These are phyloP conservation scores for Aeschynomene evenia DNA, from an alignment of 306 rosid species.

Conservation along the genomic window DNA sequence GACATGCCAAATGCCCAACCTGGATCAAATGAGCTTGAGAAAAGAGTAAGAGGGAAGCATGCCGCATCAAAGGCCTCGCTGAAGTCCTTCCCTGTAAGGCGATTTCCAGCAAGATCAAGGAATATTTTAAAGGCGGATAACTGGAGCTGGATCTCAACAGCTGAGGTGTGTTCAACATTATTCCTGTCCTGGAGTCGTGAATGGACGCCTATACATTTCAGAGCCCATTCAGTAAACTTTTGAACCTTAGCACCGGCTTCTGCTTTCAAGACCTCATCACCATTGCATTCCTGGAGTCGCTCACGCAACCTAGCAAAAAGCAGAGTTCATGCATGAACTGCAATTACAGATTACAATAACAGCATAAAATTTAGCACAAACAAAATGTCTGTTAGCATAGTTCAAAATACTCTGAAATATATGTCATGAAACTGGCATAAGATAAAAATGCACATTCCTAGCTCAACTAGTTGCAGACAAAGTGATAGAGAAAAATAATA, in stretches of 20 bases:
- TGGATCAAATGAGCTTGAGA: slow-evolving; percentile 79
- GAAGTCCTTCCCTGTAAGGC: slow-evolving; percentile 86
- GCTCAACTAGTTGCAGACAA: not conserved
- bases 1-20: slow-evolving; percentile 85
- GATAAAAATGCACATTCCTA: slow-evolving; percentile 1
- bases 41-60: slow-evolving; percentile 88
- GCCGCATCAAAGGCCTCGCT: slow-evolving; percentile 95
- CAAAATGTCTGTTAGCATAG: not conserved
- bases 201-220: slow-evolving; percentile 84
- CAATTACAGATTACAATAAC: slow-evolving; percentile 13
- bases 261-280: slow-evolving; percentile 82
- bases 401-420: slow-evolving; percentile 5
- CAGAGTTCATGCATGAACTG: slow-evolving; percentile 4
- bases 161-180: slow-evolving; percentile 52
- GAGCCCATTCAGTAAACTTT: slow-evolving; percentile 90
- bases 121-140: slow-evolving; percentile 77
- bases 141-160: slow-evolving; percentile 75
- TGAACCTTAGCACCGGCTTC: slow-evolving; percentile 87
- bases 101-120: slow-evolving; percentile 83
- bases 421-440: not conserved
- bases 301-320: slow-evolving; percentile 65
- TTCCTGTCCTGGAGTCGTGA: slow-evolving; percentile 62
- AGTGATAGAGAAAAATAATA: slow-evolving; percentile 10
- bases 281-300: slow-evolving; percentile 90
- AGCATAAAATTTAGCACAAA: slow-evolving; percentile 14